A percentile compares a stretch with the other conserved stretches of the same genome.
phyloP scores from a whole-genome alignment of 352 stramenopile genomes.

The Pseudoperonospora humuli region DNA sequence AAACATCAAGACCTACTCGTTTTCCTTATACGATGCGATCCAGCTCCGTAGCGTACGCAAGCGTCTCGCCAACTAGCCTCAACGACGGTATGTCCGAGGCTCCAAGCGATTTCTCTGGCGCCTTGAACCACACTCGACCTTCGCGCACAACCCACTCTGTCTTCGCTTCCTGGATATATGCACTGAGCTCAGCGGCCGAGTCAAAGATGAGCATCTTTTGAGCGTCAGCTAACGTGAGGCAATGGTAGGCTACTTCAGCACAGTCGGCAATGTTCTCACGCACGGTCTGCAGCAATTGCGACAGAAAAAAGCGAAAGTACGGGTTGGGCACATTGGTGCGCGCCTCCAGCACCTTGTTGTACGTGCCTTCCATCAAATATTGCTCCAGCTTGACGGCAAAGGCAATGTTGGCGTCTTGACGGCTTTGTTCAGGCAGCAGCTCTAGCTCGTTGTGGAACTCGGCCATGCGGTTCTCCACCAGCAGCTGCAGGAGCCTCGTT shows the following conservation, averaged over 20 bases:
- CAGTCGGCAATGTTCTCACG: conserved; percentile 94
- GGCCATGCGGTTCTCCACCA: conserved; percentile 89
- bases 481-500: conserved; percentile 83
- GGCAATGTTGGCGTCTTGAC: conserved; percentile 77
- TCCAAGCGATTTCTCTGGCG: conserved; percentile 75
- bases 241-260: conserved; percentile 91
- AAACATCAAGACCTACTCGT: neutral
- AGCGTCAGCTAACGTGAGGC: conserved; percentile 77
- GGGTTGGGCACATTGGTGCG: conserved; percentile 85
- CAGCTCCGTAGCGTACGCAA: conserved; percentile 94
- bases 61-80: conserved; percentile 90
- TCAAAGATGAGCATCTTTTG: conserved; percentile 92
- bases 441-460: conserved; percentile 92
- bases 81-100: conserved; percentile 91
- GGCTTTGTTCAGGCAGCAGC: conserved; percentile 75
- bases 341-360: conserved; percentile 89
- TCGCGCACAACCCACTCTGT: conserved; percentile 88
- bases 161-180: conserved; percentile 85
- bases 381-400: conserved; percentile 89
- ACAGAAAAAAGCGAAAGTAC: conserved; percentile 92
- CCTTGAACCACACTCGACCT: conserved; percentile 86
- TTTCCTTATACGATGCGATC: conserved; percentile 84
- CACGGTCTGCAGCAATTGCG: conserved; percentile 90
- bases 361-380: conserved; percentile 90
- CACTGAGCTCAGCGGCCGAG: conserved; percentile 61